A percentile compares a stretch with the other conserved stretches of the same genome.
Evolutionary conservation across 2,329 filamentous ascomycete species (phyloP).

Genomic region (Didymella pinodella): DNA sequence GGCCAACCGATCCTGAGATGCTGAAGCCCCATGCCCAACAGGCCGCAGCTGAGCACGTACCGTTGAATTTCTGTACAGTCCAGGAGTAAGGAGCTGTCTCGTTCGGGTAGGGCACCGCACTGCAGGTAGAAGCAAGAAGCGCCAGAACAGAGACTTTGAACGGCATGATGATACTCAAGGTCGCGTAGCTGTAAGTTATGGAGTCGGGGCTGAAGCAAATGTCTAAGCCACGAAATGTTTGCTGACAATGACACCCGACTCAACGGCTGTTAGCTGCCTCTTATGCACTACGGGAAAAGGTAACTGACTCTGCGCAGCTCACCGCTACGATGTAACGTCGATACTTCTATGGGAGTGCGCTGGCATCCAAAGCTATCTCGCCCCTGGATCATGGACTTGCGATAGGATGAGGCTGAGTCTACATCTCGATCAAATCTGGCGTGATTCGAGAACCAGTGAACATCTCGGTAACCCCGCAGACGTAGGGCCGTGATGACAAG

Average conservation of each 20-base stretch:
- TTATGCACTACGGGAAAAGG: neutral
- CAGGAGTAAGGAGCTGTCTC: slow-evolving; percentile 25
- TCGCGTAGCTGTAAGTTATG: neutral
- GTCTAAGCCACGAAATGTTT: neutral
- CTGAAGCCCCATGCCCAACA: slow-evolving; percentile 33
- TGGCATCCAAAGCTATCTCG: neutral
- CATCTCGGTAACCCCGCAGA: neutral
- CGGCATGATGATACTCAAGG: slow-evolving; percentile 18
- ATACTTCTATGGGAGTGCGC: neutral
- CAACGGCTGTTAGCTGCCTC: neutral
- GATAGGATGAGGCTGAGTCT: neutral
- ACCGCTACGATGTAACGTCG: slow-evolving; percentile 1
- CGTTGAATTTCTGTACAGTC: slow-evolving; percentile 28
- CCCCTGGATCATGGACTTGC: neutral
- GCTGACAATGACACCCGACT: neutral
- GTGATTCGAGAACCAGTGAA: neutral
- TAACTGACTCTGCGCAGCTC: neutral
- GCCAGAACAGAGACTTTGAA: slow-evolving; percentile 20
- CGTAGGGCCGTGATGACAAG: neutral
- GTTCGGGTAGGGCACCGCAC: slow-evolving; percentile 10
- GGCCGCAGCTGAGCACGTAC: slow-evolving; percentile 31
- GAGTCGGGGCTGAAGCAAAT: too few relatives aligned
- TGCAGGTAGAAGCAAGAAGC: slow-evolving; percentile 20
- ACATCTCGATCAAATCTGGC: neutral
- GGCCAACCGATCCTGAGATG: slow-evolving; percentile 25